These are phyloP conservation scores for Mortierella sp. DNA, from an alignment of 371 early-diverging fungal genomes.

Conservation along the genomic window DNA sequence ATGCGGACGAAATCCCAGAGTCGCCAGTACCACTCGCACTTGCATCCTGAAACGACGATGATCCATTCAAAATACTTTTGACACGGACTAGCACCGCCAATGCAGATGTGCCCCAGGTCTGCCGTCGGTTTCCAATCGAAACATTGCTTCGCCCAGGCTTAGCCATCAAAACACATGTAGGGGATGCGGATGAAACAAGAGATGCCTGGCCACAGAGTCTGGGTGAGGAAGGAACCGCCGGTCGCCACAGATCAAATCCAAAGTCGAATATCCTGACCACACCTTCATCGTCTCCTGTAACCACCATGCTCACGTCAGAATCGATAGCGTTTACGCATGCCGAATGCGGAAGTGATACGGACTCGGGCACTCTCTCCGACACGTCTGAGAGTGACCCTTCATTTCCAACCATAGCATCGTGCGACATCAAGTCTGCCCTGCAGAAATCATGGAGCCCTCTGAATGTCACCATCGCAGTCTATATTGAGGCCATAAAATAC, in stretches of 20 bases:
- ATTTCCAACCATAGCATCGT: neutral
- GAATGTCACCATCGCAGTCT: conserved; percentile 48
- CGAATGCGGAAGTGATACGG: conserved; percentile 34
- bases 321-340: conserved; percentile 41
- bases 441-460: conserved; percentile 31
- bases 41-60: neutral
- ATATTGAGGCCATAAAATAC: neutral
- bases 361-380: conserved; percentile 23
- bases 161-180: conserved; percentile 51
- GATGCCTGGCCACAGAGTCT: conserved; percentile 56
- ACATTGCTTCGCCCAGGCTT: conserved; percentile 39
- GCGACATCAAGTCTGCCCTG: neutral
- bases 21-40: neutral
- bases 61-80: conserved; percentile 12
- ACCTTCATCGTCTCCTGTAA: conserved; percentile 49
- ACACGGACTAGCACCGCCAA: conserved; percentile 44
- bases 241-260: conserved; percentile 51
- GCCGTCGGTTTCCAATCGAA: conserved; percentile 54
- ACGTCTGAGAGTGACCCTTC: conserved; percentile 5
- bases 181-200: conserved; percentile 36
- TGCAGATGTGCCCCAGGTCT: conserved; percentile 51
- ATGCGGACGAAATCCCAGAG: conserved; percentile 13
- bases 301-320: conserved; percentile 44
- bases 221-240: conserved; percentile 45
- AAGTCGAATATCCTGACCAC: conserved; percentile 52